These are phyloP conservation scores for Fraxinus floribunda DNA, from an alignment of 305 asterid species.

Conservation along the genomic window DNA sequence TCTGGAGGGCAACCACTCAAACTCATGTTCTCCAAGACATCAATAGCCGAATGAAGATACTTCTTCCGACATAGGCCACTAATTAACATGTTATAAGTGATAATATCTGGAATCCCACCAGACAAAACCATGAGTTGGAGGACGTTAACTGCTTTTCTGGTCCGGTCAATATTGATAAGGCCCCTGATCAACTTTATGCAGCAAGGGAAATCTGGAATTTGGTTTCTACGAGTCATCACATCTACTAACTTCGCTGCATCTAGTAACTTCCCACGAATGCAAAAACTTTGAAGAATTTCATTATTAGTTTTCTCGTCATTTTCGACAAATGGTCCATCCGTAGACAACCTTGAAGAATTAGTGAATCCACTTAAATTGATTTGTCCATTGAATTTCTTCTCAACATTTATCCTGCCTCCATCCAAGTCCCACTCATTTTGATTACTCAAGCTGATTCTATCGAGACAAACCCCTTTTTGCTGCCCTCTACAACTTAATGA, in stretches of 20 bases:
- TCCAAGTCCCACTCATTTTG: constrained; percentile 33
- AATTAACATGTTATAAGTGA: constrained; percentile 84
- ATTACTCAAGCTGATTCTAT: constrained; percentile 31
- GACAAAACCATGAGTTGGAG: constrained; percentile 75
- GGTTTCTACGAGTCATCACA: constrained; percentile 74
- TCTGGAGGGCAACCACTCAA: constrained; percentile 87
- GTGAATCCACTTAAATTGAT: constrained; percentile 32
- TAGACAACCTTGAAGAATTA: constrained; percentile 32
- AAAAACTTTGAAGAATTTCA: constrained; percentile 60
- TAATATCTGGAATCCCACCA: constrained; percentile 85
- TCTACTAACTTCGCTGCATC: constrained; percentile 64
- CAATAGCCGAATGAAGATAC: constrained; percentile 51
- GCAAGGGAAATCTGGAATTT: constrained; percentile 65
- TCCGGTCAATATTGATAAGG: constrained; percentile 49
- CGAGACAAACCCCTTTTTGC: constrained; percentile 39
- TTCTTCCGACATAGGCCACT: constrained; percentile 75
- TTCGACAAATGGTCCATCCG: constrained; percentile 49
- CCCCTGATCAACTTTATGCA: constrained; percentile 84
- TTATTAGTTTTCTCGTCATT: constrained; percentile 76
- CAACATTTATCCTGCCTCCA: constrained; percentile 19
- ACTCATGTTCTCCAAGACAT: constrained; percentile 68
- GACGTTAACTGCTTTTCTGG: constrained; percentile 57
- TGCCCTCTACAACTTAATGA: constrained; percentile 36
- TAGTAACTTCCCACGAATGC: constrained; percentile 55
- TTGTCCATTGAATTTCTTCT: constrained; percentile 23